phyloP scores from a whole-genome alignment of 305 asterid species.

The Solanum hybrid region DNA sequence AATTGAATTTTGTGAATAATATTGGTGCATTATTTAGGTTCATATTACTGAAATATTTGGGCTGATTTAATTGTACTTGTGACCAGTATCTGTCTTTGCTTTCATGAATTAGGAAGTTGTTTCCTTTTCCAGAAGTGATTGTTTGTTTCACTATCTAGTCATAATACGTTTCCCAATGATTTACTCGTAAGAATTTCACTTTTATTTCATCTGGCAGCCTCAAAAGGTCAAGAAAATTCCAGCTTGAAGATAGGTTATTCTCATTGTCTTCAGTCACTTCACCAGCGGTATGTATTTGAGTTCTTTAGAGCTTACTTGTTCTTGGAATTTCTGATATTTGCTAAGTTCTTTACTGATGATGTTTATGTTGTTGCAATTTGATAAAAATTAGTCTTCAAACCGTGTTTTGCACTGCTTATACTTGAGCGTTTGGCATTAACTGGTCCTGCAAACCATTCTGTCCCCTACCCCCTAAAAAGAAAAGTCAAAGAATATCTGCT shows the following conservation, averaged over 20 bases:
- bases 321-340: not conserved
- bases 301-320: not conserved
- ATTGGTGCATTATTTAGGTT: not conserved
- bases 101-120: not conserved
- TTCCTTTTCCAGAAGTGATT: not conserved
- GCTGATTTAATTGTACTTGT: not conserved
- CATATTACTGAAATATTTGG: not conserved
- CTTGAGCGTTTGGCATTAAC: not conserved
- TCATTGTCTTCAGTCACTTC: slow-evolving; percentile 88
- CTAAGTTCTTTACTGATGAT: not conserved
- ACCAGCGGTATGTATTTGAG: slow-evolving; percentile 56
- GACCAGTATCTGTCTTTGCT: not conserved
- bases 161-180: not conserved
- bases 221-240: slow-evolving; percentile 75
- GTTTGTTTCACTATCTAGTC: not conserved
- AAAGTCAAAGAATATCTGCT: not conserved
- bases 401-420: not conserved
- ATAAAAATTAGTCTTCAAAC: not conserved
- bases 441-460: not conserved
- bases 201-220: slow-evolving; percentile 32
- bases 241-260: slow-evolving; percentile 81
- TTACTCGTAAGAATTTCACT: not conserved
- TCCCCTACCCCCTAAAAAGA: not conserved
- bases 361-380: not conserved
- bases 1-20: not conserved